phyloP scores from a whole-genome alignment of 805 yeast genomes.

The Yarrowia sp. region DNA sequence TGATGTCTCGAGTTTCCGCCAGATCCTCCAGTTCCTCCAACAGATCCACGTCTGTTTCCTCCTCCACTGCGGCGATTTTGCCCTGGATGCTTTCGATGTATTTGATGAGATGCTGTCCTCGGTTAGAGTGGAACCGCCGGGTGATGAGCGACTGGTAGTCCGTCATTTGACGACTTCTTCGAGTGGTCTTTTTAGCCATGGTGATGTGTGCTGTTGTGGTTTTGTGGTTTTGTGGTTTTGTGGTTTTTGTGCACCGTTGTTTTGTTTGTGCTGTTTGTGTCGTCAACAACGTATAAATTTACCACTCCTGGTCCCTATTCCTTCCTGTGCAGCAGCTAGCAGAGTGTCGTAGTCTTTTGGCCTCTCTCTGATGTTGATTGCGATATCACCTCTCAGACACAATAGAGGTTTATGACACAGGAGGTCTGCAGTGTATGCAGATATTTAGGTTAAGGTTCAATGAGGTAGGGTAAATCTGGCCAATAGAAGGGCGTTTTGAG shows the following conservation, averaged over 20 bases:
- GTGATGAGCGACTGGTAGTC: slow-evolving; percentile 27
- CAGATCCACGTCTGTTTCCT: slow-evolving; percentile 32
- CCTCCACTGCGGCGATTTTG: slow-evolving; percentile 33
- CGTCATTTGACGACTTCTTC: slow-evolving; percentile 29
- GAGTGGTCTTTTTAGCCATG: slow-evolving; percentile 26
- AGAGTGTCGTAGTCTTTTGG: not conserved
- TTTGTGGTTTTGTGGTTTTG: not conserved
- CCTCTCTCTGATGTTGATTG: slow-evolving; percentile 8
- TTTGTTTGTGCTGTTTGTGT: not conserved
- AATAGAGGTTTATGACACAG: slow-evolving; percentile 35
- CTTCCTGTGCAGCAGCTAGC: not conserved
- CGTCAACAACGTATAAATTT: too few relatives aligned
- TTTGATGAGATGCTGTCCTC: slow-evolving; percentile 35
- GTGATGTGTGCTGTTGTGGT: not conserved
- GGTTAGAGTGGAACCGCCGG: slow-evolving; percentile 29
- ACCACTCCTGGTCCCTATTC: not conserved
- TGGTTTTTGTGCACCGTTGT: not conserved
- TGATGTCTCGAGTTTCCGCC: slow-evolving; percentile 22
- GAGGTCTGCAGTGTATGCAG: slow-evolving; percentile 34
- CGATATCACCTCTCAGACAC: slow-evolving; percentile 10
- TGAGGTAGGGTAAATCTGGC: slow-evolving; percentile 27
- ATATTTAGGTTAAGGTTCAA: slow-evolving; percentile 20
- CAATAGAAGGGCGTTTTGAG: too few relatives aligned
- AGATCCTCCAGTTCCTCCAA: slow-evolving; percentile 34
- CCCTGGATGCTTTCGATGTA: slow-evolving; percentile 36